Evolutionary conservation across 2,329 filamentous ascomycete species (phyloP).

Genomic region (Talaromyces sp.): DNA sequence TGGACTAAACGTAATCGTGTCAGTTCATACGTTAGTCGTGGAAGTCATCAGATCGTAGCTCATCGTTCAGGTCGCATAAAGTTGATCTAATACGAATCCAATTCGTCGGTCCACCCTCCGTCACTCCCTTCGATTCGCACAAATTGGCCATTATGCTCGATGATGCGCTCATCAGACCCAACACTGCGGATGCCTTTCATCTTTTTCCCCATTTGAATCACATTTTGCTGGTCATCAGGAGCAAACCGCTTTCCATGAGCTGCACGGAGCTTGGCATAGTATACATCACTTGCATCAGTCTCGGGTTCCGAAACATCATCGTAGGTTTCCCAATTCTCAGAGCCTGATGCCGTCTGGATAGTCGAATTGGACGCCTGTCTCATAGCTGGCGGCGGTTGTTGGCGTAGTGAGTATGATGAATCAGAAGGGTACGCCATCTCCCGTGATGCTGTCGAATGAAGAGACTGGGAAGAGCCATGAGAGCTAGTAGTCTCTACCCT

Average conservation of each 20-base stretch:
- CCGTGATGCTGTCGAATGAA: slow-evolving; percentile 33
- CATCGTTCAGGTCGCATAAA: slow-evolving; percentile 8
- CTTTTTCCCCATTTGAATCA: slow-evolving; percentile 36
- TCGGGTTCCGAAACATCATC: slow-evolving; percentile 76
- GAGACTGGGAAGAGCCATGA: slow-evolving; percentile 40
- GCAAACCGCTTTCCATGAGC: slow-evolving; percentile 62
- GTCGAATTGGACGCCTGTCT: slow-evolving; percentile 69
- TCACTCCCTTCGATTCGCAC: slow-evolving; percentile 48
- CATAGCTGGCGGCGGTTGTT: slow-evolving; percentile 32
- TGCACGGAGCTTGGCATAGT: slow-evolving; percentile 72
- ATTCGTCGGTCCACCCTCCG: slow-evolving; percentile 51
- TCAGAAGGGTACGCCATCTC: slow-evolving; percentile 30
- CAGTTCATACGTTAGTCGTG: background rate
- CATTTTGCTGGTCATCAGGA: slow-evolving; percentile 32
- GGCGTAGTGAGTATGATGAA: slow-evolving; percentile 31
- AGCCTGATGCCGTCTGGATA: slow-evolving; percentile 66
- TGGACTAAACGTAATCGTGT: background rate
- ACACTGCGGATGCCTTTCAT: slow-evolving; percentile 12
- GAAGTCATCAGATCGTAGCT: slow-evolving; percentile 9
- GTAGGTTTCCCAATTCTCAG: slow-evolving; percentile 97
- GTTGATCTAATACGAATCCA: slow-evolving; percentile 35
- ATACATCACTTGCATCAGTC: slow-evolving; percentile 68
- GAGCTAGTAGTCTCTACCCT: slow-evolving; percentile 30
- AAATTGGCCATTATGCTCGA: slow-evolving; percentile 40
- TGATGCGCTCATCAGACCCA: slow-evolving; percentile 32